phyloP scores from a whole-genome alignment of 208 protist species.

The Porcisia hertigi region DNA sequence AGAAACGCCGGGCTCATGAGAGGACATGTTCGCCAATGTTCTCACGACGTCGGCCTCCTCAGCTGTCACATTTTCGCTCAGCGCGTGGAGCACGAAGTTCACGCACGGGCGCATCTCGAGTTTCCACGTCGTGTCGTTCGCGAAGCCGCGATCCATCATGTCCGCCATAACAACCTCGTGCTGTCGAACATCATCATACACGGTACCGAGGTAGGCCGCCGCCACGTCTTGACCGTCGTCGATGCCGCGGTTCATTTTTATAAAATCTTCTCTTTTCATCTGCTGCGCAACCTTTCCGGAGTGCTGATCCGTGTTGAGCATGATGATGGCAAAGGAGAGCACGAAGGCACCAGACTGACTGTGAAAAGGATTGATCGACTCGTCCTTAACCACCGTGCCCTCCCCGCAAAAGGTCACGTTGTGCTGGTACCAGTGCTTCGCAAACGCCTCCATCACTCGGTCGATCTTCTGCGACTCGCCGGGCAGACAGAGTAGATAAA shows the following conservation, averaged over 20 bases:
- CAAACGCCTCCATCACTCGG: conserved; percentile 91
- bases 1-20: background rate
- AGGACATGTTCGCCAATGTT: conserved; percentile 14
- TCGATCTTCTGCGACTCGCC: conserved; percentile 95
- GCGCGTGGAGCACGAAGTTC: conserved; percentile 22
- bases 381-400: conserved; percentile 32
- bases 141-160: conserved; percentile 79
- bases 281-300: conserved; percentile 92
- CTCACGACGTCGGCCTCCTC: conserved; percentile 11
- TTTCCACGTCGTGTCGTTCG: conserved; percentile 82
- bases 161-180: conserved; percentile 94
- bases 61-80: background rate
- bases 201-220: conserved; percentile 75
- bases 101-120: conserved; percentile 61
- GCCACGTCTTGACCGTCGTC: conserved; percentile 94
- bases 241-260: conserved; percentile 95
- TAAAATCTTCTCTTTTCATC: conserved; percentile 95
- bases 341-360: conserved; percentile 88
- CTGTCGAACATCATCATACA: conserved; percentile 94
- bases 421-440: conserved; percentile 74
- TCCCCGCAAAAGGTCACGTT: conserved; percentile 38
- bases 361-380: conserved; percentile 79
- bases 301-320: conserved; percentile 99
- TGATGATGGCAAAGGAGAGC: conserved; percentile 98
- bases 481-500: conserved; percentile 83